These are phyloP conservation scores for Apostasia shenzhenica DNA, from an alignment of 106 monocot species.

Conservation along the genomic window DNA sequence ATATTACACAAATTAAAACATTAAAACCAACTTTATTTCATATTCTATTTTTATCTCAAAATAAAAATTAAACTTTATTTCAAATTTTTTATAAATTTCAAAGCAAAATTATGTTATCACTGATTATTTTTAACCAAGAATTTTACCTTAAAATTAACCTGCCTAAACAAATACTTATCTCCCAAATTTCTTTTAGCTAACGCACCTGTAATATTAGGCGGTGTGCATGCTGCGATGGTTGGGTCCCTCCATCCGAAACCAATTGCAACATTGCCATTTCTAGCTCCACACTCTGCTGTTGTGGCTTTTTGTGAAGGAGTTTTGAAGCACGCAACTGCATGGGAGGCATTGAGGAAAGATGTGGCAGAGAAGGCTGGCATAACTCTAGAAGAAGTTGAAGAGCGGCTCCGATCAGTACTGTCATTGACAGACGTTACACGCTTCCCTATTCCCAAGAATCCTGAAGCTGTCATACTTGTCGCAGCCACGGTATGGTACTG, in stretches of 20 bases:
- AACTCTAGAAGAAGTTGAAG: constrained; percentile 88
- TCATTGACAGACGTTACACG: constrained; percentile 91
- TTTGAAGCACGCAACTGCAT: constrained; percentile 82
- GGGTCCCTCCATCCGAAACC: constrained; percentile 90
- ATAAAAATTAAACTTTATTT: too few relatives aligned
- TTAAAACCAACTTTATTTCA: too few relatives aligned
- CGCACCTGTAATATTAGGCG: constrained; percentile 33
- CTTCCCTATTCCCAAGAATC: constrained; percentile 86
- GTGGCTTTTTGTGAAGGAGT: constrained; percentile 98
- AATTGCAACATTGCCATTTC: constrained; percentile 85
- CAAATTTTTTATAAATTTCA: too few relatives aligned
- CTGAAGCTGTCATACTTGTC: constrained; percentile 86
- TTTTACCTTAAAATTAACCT: too few relatives aligned
- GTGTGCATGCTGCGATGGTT: constrained; percentile 99
- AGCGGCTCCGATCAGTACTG: constrained; percentile 70
- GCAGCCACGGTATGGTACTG: constrained; percentile 73
- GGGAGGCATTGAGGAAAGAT: constrained; percentile 92
- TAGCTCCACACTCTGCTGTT: constrained; percentile 93
- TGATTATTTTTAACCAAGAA: too few relatives aligned
- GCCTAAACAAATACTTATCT: background rate
- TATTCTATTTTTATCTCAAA: too few relatives aligned
- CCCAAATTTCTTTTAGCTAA: background rate
- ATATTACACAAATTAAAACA: too few relatives aligned
- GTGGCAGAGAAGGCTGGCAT: constrained; percentile 54
- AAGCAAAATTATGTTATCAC: too few relatives aligned